Percentiles rank a stretch among this genome's conserved stretches.
phyloP scores from a whole-genome alignment of 2,329 filamentous ascomycete species.

The Beauveria sp. region DNA sequence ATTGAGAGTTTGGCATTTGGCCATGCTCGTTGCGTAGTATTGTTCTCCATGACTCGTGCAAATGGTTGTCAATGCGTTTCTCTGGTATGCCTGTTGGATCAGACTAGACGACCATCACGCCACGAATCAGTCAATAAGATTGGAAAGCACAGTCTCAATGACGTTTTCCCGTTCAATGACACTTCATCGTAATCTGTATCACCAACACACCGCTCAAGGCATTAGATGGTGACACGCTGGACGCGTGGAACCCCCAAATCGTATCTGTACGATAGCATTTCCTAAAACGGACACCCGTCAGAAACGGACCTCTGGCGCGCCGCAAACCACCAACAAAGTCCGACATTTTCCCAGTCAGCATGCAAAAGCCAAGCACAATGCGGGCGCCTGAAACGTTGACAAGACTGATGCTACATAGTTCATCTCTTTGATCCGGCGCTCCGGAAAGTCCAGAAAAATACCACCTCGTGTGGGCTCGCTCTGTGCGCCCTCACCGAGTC shows the following conservation, averaged over 20 bases:
- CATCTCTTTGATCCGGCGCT: too few species aligned
- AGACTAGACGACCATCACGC: too few species aligned
- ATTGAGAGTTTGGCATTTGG: background rate
- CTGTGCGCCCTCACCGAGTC: background rate
- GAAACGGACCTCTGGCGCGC: too few species aligned
- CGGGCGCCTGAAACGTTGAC: background rate
- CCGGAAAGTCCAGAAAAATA: too few species aligned
- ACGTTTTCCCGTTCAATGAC: too few species aligned
- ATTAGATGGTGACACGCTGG: background rate
- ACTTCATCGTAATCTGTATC: background rate
- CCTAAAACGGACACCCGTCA: background rate
- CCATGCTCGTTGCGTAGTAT: background rate
- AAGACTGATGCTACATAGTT: background rate
- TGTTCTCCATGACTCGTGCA: background rate
- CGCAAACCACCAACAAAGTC: background rate
- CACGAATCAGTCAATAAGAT: too few species aligned
- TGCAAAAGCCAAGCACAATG: too few species aligned
- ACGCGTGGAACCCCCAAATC: background rate
- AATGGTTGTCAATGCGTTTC: background rate
- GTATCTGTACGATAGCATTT: background rate
- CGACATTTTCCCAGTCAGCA: background rate
- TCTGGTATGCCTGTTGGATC: background rate
- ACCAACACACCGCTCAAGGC: background rate
- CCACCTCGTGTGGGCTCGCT: background rate
- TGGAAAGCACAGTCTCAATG: too few species aligned